Conservation (phyloP, 768 basidiomycete species). For the Collybia sp. region DNA sequence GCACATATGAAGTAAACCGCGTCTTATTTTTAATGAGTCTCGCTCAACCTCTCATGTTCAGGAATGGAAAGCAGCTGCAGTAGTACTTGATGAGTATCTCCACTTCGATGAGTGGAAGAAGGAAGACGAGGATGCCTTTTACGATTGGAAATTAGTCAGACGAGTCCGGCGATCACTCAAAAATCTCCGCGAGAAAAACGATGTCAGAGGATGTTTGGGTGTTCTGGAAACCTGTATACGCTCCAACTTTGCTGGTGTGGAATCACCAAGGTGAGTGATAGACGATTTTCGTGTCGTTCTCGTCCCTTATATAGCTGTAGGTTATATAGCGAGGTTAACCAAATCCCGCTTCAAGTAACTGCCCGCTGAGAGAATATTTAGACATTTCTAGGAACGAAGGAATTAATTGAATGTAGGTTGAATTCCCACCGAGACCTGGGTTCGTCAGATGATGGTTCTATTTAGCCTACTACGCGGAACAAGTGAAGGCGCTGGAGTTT, state of each 20-base stretch:
- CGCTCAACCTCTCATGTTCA: conserved; percentile 16
- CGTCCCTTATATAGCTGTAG: conserved; percentile 28
- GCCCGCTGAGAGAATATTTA: conserved; percentile 24
- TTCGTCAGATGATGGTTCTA: conserved; percentile 4
- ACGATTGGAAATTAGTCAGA: conserved; percentile 84
- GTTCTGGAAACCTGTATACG: conserved; percentile 89
- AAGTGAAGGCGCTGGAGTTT: conserved; percentile 69
- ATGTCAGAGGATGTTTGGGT: conserved; percentile 82
- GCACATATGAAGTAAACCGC: conserved; percentile 59
- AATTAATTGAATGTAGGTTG: conserved; percentile 73
- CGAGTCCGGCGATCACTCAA: conserved; percentile 78
- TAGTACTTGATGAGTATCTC: conserved; percentile 74
- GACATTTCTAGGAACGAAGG: conserved; percentile 92
- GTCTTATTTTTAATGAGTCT: not conserved
- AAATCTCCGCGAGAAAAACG: conserved; percentile 66
- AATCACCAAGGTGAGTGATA: conserved; percentile 62
- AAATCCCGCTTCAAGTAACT: conserved; percentile 2
- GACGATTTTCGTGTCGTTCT: not conserved
- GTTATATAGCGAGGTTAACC: conserved; percentile 87
- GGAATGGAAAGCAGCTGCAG: conserved; percentile 88
- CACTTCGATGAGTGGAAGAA: conserved; percentile 90
- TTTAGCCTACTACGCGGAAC: conserved; percentile 78
- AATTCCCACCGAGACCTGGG: not conserved
- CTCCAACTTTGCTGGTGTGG: conserved; percentile 90
- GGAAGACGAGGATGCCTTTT: conserved; percentile 82